These are phyloP conservation scores for Colletotrichum limetticola DNA, from an alignment of 2,329 filamentous ascomycete species.

Conservation along the genomic window DNA sequence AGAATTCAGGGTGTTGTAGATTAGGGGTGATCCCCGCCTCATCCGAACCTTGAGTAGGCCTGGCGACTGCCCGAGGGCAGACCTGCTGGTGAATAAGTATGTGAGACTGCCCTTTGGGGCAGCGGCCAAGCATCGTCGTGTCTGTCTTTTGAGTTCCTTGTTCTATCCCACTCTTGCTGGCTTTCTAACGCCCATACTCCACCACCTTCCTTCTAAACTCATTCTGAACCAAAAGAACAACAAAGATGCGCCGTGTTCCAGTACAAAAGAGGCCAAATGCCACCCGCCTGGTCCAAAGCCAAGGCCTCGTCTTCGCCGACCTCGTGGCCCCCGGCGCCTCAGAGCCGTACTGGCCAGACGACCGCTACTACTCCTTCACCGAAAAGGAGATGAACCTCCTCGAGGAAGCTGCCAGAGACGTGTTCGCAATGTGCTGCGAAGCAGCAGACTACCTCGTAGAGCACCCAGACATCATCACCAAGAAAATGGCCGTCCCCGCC, in stretches of 20 bases:
- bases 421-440: conserved; percentile 20
- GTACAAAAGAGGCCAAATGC: neutral
- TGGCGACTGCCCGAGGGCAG: neutral
- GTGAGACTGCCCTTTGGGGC: no score
- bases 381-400: neutral
- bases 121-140: no score
- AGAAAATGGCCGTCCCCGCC: conserved; percentile 11
- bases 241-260: conserved; percentile 7
- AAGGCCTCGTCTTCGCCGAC: conserved; percentile 16
- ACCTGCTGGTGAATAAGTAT: neutral
- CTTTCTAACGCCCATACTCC: no score
- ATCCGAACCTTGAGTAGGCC: neutral
- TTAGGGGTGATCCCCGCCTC: neutral
- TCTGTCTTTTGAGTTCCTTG: no score
- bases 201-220: no score
- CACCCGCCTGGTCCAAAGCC: conserved; percentile 15
- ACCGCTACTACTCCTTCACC: conserved; percentile 18
- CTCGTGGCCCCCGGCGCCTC: neutral
- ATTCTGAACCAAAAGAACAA: neutral
- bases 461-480: neutral
- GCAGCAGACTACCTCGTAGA: conserved; percentile 14
- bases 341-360: conserved; percentile 17
- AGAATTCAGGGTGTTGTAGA: neutral
- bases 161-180: no score
- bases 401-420: neutral